Percentiles rank a stretch among this genome's conserved stretches.
Conservation (phyloP, 805 yeast genomes). For the Myxozyma sirexii region DNA sequence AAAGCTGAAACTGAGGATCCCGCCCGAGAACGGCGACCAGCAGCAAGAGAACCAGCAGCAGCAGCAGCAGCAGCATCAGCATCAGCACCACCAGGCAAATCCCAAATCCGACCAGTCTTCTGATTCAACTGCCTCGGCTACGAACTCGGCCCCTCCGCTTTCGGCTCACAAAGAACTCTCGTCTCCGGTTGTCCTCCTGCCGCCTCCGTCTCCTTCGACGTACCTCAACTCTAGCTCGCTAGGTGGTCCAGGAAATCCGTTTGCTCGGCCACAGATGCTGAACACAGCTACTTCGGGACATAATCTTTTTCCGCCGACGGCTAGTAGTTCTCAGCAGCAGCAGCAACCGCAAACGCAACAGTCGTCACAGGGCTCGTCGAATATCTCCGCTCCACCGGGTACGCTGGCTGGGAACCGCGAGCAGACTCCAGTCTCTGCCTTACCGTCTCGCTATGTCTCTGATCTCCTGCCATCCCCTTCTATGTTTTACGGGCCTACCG, state of each 20-base stretch:
- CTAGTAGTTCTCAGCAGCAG: not conserved
- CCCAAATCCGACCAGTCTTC: conserved; percentile 20
- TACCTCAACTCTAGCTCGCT: conserved; percentile 36
- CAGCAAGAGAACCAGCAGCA: not conserved
- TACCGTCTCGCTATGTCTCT: conserved; percentile 70
- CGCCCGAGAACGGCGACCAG: conserved; percentile 32
- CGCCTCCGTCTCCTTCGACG: conserved; percentile 44
- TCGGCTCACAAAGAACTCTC: conserved; percentile 35
- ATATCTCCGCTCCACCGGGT: not conserved
- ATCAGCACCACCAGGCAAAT: conserved; percentile 3
- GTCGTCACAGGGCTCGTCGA: not conserved
- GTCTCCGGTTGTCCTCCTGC: conserved; percentile 39
- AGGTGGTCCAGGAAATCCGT: conserved; percentile 44
- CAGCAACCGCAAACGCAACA: conserved; percentile 8
- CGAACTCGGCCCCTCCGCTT: conserved; percentile 24
- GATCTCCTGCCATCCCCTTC: conserved; percentile 82
- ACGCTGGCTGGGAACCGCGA: conserved; percentile 48
- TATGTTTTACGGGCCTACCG: conserved; percentile 56
- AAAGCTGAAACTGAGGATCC: conserved; percentile 46
- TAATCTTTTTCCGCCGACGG: conserved; percentile 30
- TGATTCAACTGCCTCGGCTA: conserved; percentile 19
- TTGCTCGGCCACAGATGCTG: conserved; percentile 33
- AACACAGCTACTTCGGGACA: conserved; percentile 28
- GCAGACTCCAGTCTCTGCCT: conserved; percentile 68
- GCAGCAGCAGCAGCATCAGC: conserved; percentile 6